Evolutionary conservation across 257 asterid genomes (phyloP).

Genomic region (Lantana camara): DNA sequence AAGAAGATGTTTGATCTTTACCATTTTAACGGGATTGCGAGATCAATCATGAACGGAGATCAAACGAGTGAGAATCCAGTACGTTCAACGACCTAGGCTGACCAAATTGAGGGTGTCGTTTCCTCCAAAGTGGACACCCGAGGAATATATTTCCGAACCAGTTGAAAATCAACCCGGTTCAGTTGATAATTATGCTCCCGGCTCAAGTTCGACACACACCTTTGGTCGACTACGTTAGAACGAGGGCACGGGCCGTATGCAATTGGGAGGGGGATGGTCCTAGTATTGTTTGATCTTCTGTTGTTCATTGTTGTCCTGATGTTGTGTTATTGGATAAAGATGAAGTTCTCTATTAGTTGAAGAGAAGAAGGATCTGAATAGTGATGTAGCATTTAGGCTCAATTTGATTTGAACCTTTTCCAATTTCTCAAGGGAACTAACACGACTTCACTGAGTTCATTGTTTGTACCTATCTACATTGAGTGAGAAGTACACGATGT

Average conservation of each 20-base stretch:
- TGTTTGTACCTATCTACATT: too few species aligned
- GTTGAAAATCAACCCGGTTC: slow-evolving; percentile 36
- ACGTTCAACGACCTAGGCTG: slow-evolving; percentile 81
- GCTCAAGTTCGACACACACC: slow-evolving; percentile 84
- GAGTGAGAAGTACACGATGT: too few species aligned
- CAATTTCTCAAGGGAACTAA: too few species aligned
- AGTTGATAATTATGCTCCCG: slow-evolving; percentile 56
- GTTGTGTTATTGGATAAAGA: too few species aligned
- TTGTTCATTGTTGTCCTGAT: too few species aligned
- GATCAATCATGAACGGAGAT: slow-evolving; percentile 59
- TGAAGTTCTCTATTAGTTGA: too few species aligned
- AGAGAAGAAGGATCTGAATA: too few species aligned
- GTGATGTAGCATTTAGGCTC: too few species aligned
- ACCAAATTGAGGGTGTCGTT: slow-evolving; percentile 83
- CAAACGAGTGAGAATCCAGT: slow-evolving; percentile 46
- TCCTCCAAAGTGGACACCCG: slow-evolving; percentile 97
- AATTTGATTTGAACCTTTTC: too few species aligned
- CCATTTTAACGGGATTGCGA: slow-evolving; percentile 96
- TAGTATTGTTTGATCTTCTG: slow-evolving; percentile 86
- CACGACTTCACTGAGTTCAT: too few species aligned
- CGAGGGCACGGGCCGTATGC: slow-evolving; percentile 88
- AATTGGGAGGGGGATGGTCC: slow-evolving; percentile 97
- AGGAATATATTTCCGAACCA: slow-evolving; percentile 68
- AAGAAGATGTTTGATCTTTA: slow-evolving; percentile 84
- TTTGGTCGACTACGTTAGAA: slow-evolving; percentile 85